Evolutionary conservation across 148 eudicot genomes (phyloP), one percentile per base, ranked within the genome.

Genomic region (Silene uniflora): DNA sequence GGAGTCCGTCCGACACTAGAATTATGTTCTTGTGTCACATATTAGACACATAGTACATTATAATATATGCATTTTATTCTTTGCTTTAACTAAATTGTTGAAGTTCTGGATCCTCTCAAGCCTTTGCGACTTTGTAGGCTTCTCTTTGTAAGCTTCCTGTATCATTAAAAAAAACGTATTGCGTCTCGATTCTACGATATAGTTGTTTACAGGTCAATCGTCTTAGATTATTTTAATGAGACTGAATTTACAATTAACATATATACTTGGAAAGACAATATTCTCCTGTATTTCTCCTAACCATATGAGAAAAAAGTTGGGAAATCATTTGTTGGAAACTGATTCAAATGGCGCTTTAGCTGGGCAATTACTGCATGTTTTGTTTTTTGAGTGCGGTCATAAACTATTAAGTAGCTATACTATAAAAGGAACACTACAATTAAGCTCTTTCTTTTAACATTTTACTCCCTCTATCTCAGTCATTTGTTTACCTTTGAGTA

Each of bases 211-310:
- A 22, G 77, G 66, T 19, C 56, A 55, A 21, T 76, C n/a, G 16
- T 21, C 73, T 23, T 69, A 17, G 42, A 17, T 60, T n/a, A n/a
- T n/a, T n/a, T n/a, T n/a, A 19, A 77, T 70, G 74, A 76, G 64
- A 23, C 74, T 60, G 6, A 1, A n/a, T 21, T 61, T 21, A 68
- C 27, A 44, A 52, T 18, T 29, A 10, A 32, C 23, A 16, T 35
- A 55, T 42, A 46, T 29, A 61, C 44, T n/a, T 22, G 16, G 18
- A 12, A 27, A 44, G 23, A 25, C 46, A 16, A 24, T 21, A 29
- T 16, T 60, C 4, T 32, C 14, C n/a, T n/a, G n/a, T n/a, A n/a
- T n/a, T n/a, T n/a, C n/a, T n/a, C n/a, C n/a, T n/a, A n/a, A n/a
- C n/a, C n/a, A n/a, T n/a, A n/a, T n/a, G n/a, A n/a, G n/a, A n/a